Base-by-base conservation (phyloP, 768 basidiomycete genomes). In the Naganishia antarctica region DNA sequence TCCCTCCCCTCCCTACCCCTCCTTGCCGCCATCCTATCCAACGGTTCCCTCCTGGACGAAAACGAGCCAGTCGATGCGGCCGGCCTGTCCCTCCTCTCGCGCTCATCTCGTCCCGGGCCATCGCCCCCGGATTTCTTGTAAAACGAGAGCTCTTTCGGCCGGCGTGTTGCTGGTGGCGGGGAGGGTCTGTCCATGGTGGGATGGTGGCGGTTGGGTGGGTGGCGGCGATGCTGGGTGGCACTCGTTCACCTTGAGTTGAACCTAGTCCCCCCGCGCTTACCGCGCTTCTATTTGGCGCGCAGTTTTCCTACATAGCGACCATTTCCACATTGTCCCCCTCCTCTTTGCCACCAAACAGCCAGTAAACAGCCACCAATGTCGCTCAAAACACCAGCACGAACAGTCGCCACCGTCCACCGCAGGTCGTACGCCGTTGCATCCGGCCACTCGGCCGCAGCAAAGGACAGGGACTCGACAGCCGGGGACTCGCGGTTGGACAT, bases 401-500 rank as follows among this genome's bases (percentile, higher is more conserved):
- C n/a, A 37, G 8, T 37, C 7, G 8, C 15, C 34, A 37, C 34
- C 34, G 34, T 21, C 53, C 34, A 15, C 23, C 62, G 51, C 2
- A 43, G 63, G 28, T 16, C 63, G 4, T 64, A 64, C 57, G 63
- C 63, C 28, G 34, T 49, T 50, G 63, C 63, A 0, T 46, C 63
- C n/a, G 50, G 50, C n/a, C n/a, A n/a, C 47, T 25, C 29, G 28
- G 21, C 60, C 13, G 31, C 64, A 18, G 23, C 43, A 37, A 45
- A 47, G 46, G 66, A 67, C 25, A 26, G 66, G 2, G 66, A 67
- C 47, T 67, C 66, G 5, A 67, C 66, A 2, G 50, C 61, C 25
- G 61, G 47, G 4, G 66, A 67, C 32, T 49, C 50, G 9, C 66
- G 66, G 25, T 7, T 59, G 12, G 86, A 89, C 59, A 82, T 83